Evolutionary conservation across 768 basidiomycete genomes (phyloP).

Genomic region (Pleurotus tuoliensis): DNA sequence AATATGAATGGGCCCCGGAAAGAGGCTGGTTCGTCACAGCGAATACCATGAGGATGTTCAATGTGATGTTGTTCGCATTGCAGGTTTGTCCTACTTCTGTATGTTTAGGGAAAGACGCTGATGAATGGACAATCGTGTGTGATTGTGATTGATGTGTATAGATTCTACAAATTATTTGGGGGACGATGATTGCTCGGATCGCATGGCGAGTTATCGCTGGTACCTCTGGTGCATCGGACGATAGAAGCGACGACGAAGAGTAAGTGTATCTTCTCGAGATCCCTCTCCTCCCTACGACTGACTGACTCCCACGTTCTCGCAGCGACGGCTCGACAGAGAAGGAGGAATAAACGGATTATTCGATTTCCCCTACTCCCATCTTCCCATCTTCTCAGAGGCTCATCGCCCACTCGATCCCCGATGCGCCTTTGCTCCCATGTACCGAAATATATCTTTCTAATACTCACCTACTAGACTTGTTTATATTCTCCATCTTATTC

Average conservation of each 20-base stretch:
- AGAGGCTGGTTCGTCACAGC: conserved; percentile 53
- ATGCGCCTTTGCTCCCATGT: too few species aligned
- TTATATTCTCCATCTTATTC: too few species aligned
- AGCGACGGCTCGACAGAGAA: not conserved
- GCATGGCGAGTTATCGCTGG: conserved; percentile 74
- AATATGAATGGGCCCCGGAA: conserved; percentile 56
- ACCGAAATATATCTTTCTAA: too few species aligned
- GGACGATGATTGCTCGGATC: conserved; percentile 77
- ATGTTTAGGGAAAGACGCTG: conserved; percentile 1
- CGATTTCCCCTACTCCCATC: too few species aligned
- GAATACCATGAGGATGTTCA: conserved; percentile 44
- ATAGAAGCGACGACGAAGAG: conserved; percentile 44
- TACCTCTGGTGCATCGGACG: conserved; percentile 77
- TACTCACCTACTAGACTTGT: too few species aligned
- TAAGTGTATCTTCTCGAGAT: not conserved
- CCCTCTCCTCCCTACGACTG: too few species aligned
- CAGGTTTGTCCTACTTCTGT: conserved; percentile 44
- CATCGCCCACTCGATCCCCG: too few species aligned
- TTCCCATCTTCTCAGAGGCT: too few species aligned
- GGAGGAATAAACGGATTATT: not conserved
- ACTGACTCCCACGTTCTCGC: not conserved
- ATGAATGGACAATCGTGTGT: too few species aligned
- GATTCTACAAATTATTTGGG: conserved; percentile 83
- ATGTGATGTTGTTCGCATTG: conserved; percentile 48
- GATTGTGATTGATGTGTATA: conserved; percentile 20